Conservation (phyloP, 129 eudicot species). For the Deinandra increscens region DNA sequence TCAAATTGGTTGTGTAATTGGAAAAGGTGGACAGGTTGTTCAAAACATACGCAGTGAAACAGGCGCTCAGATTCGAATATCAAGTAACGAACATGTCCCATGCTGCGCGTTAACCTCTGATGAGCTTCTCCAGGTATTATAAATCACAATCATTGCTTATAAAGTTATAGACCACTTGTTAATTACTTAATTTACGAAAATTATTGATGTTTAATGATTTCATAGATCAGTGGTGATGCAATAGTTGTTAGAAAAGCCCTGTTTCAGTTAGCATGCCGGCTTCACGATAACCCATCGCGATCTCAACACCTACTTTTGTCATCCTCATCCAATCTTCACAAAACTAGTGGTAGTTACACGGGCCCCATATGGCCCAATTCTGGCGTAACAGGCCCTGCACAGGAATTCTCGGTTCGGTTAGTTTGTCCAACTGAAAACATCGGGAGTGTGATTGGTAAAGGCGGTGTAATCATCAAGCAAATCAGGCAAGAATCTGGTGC, state of each 20-base stretch:
- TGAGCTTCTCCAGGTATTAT: conserved; percentile 80
- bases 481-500: conserved; percentile 92
- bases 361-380: conserved; percentile 30
- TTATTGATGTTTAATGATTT: conserved; percentile 5
- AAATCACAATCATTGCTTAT: neutral
- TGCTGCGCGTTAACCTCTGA: conserved; percentile 78
- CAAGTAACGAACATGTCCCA: conserved; percentile 70
- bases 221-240: conserved; percentile 73
- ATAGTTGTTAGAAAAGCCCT: conserved; percentile 63
- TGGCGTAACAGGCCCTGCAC: conserved; percentile 20
- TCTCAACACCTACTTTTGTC: conserved; percentile 70
- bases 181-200: conserved; percentile 1
- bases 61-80: conserved; percentile 64
- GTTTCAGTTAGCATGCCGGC: conserved; percentile 64
- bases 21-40: conserved; percentile 87
- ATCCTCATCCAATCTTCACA: conserved; percentile 48
- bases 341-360: conserved; percentile 48
- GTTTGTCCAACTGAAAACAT: conserved; percentile 80
- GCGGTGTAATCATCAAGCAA: conserved; percentile 75
- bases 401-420: conserved; percentile 75
- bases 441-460: conserved; percentile 87
- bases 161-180: neutral
- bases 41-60: conserved; percentile 72
- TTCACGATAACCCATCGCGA: conserved; percentile 85
- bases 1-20: conserved; percentile 96